Base-by-base conservation (phyloP, 257 asterid genomes). In the Lavandula angustifolia region DNA sequence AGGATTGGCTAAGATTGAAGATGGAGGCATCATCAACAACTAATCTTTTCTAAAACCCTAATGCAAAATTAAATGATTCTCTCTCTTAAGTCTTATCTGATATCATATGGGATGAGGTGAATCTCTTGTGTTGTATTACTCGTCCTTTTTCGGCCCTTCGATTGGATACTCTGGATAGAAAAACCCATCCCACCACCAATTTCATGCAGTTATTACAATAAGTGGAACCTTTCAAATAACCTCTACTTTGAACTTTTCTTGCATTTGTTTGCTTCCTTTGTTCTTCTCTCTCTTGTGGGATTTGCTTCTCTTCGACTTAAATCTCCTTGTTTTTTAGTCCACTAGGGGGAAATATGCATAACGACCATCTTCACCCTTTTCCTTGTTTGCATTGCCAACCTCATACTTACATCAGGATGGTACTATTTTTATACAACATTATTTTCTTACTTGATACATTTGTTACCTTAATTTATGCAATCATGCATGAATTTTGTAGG, bases 131-230 rank as follows among this genome's bases (percentile, higher is more conserved):
- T 84, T 82, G 95, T 95, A 87, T 86, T 86, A 69, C 91, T 76
- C 60, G 73, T 50, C 76, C 84, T 75, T 69, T 89, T 84, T 84
- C 78, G 86, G 94, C 94, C 96, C 87, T 84, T 89, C 86, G 60
- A 85, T 87, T 49, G 54, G 95, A 86, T 87, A 66, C 76, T 77
- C 47, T 80, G 91, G 96, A 87, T 89, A 89, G 78, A 80, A 75
- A 42, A 27, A 37, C 29, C 6, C 6, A n/a, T 22, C 50, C 6
- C 50, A 3, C 34, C 40, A 31, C 37, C 8, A 8, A 3, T 12
- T 4, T 32, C 38, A 35, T 4, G 13, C 64, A 27, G 32, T 18
- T 14, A n/a, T 35, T 3, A 34, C 42, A 43, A 67, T 31, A 59
- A 63, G 9, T 34, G 35, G 37, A 53, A 11, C 27, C 54, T 40